Percentiles rank a stretch among this genome's conserved stretches.
Evolutionary conservation across 176 grass and related monocot species (phyloP).

Genomic region (Lolium multiflorum): DNA sequence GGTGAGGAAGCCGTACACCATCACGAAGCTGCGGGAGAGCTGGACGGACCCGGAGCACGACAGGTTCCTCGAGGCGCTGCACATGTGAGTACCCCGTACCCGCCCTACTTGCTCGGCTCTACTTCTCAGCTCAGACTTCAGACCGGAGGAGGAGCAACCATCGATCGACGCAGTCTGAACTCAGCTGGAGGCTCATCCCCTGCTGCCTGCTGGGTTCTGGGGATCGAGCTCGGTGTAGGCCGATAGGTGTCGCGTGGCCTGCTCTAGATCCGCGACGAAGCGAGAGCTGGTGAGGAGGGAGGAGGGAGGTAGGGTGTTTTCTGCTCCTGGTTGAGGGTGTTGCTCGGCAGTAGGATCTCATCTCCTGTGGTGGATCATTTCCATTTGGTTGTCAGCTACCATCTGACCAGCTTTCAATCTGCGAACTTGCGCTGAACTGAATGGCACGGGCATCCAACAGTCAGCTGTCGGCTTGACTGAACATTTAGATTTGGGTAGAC

Average conservation of each 20-base stretch:
- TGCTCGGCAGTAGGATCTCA: too few species aligned
- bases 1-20: slow-evolving; percentile 55
- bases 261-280: too few species aligned
- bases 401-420: not conserved
- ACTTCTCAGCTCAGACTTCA: not conserved
- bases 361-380: not conserved
- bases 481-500: too few species aligned
- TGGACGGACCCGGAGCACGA: slow-evolving; percentile 66
- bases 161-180: not conserved
- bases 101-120: not conserved
- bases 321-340: too few species aligned
- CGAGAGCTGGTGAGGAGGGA: too few species aligned
- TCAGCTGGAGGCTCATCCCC: not conserved
- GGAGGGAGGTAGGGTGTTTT: too few species aligned
- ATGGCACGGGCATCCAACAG: not conserved
- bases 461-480: not conserved
- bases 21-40: slow-evolving; percentile 55
- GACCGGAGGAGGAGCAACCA: not conserved
- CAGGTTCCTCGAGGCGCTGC: slow-evolving; percentile 64
- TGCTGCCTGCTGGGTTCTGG: not conserved
- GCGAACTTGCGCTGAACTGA: not conserved
- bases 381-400: not conserved
- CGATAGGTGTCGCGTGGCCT: too few species aligned
- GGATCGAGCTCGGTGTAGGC: not conserved
- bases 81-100: slow-evolving; percentile 22